Conservation (phyloP, 2,329 filamentous ascomycete species). For the Penicillium sp. region DNA sequence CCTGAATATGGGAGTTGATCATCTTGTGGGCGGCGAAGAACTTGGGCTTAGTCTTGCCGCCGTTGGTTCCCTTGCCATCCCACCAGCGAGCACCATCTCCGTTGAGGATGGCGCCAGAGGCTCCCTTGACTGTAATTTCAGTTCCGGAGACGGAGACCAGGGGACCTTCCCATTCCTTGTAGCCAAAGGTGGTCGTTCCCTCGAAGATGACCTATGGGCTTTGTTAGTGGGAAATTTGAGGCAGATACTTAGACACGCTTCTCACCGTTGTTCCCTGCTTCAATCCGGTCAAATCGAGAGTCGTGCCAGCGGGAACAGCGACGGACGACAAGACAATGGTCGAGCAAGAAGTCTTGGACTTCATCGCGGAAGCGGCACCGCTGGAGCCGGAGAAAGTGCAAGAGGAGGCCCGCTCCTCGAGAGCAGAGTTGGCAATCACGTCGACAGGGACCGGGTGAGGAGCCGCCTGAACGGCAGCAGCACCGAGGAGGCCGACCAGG, state of each 20-base stretch:
- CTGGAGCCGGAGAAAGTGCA: constrained; percentile 42
- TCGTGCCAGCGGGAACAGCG: constrained; percentile 5
- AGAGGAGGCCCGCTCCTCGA: constrained; percentile 18
- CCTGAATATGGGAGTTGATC: constrained; percentile 38
- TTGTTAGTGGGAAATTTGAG: not conserved
- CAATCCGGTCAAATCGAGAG: constrained; percentile 5
- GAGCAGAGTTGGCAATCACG: constrained; percentile 3
- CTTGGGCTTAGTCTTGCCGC: constrained; percentile 63
- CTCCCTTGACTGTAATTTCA: constrained; percentile 4
- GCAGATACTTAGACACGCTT: constrained; percentile 47
- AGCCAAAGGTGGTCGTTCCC: constrained; percentile 4
- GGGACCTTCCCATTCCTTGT: constrained; percentile 3
- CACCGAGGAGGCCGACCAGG: constrained; percentile 12
- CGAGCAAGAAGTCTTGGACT: constrained; percentile 27
- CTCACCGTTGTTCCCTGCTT: constrained; percentile 3
- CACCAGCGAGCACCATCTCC: constrained; percentile 7
- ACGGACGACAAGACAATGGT: constrained; percentile 5
- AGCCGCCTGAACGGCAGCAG: constrained; percentile 9
- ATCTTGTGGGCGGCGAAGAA: constrained; percentile 58
- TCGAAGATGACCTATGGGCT: constrained; percentile 2
- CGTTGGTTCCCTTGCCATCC: constrained; percentile 54
- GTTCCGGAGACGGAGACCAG: constrained; percentile 6
- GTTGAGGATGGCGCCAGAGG: constrained; percentile 2
- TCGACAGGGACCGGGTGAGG: constrained; percentile 1
- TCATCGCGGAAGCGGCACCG: constrained; percentile 30